Evolutionary conservation across 2,329 filamentous ascomycete genomes (phyloP).

Genomic region (Trichoderma harzianum): DNA sequence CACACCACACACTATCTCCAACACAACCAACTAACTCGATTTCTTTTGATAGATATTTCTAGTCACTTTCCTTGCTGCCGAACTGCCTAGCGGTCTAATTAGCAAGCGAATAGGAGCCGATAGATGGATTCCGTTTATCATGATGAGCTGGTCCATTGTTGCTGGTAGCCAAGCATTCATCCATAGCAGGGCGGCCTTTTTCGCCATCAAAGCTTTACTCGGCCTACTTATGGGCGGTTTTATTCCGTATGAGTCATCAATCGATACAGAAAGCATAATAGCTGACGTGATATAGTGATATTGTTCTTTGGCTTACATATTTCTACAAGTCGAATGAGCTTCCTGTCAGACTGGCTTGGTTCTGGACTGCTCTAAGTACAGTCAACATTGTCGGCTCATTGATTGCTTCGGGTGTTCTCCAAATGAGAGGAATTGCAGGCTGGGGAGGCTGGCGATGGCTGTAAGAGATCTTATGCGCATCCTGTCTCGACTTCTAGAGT

Average conservation of each 20-base stretch:
- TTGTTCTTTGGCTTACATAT: conserved; percentile 33
- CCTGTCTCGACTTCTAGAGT: conserved; percentile 32
- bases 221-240: conserved; percentile 57
- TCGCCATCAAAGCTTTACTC: conserved; percentile 34
- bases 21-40: conserved; percentile 16
- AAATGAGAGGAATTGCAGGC: conserved; percentile 30
- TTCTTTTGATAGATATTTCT: conserved; percentile 39
- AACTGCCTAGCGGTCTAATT: conserved; percentile 52
- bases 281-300: conserved; percentile 24
- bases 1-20: background rate
- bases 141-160: conserved; percentile 35
- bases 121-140: conserved; percentile 48
- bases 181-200: conserved; percentile 29
- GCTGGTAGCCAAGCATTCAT: conserved; percentile 34
- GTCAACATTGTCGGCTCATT: conserved; percentile 29
- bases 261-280: background rate
- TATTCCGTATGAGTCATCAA: conserved; percentile 42
- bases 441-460: conserved; percentile 32
- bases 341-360: conserved; percentile 29
- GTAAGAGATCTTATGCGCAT: conserved; percentile 13
- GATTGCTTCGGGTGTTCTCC: conserved; percentile 28
- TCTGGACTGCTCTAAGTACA: conserved; percentile 29
- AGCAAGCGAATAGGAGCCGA: conserved; percentile 49
- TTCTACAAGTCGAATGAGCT: conserved; percentile 33
- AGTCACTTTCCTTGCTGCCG: conserved; percentile 47